Conservation (phyloP, 2,329 filamentous ascomycete species). For the Tolypocladium endophyticum region DNA sequence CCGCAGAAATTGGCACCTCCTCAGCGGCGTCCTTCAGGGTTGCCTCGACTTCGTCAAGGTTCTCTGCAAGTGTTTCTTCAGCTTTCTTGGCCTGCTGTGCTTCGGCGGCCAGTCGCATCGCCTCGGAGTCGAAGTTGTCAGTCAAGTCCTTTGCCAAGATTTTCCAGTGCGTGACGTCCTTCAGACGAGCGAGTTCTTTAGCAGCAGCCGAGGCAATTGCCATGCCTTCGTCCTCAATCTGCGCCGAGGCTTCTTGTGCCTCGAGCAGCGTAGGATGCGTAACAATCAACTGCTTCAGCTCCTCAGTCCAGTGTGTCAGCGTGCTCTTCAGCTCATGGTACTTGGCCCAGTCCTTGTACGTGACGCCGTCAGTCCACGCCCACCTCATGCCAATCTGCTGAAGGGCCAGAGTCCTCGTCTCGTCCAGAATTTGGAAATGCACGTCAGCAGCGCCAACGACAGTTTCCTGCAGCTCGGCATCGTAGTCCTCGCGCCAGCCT, state of each 20-base stretch:
- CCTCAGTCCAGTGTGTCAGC: constrained; percentile 74
- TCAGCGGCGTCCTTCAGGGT: neutral
- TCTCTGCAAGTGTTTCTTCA: constrained; percentile 7
- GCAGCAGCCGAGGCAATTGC: constrained; percentile 66
- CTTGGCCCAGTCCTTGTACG: constrained; percentile 94
- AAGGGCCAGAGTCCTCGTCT: constrained; percentile 72
- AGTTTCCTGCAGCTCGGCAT: constrained; percentile 56
- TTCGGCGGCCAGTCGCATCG: constrained; percentile 43
- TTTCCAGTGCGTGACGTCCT: constrained; percentile 80
- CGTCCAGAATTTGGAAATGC: constrained; percentile 72
- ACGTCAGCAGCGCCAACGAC: constrained; percentile 66
- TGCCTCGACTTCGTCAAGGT: constrained; percentile 9
- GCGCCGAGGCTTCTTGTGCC: constrained; percentile 56
- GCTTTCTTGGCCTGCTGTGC: constrained; percentile 13
- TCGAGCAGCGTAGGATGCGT: constrained; percentile 60
- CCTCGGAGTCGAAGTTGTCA: constrained; percentile 67
- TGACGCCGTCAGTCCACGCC: constrained; percentile 92
- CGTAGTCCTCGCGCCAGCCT: constrained; percentile 64
- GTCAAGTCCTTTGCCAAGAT: constrained; percentile 61
- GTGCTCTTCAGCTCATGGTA: constrained; percentile 81
- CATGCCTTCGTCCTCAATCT: constrained; percentile 74
- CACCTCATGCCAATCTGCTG: constrained; percentile 90
- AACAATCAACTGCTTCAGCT: constrained; percentile 67
- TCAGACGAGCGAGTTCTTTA: constrained; percentile 67
- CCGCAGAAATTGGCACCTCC: neutral